These are phyloP conservation scores for Phytophthora boehmeriae DNA, from an alignment of 352 stramenopile genomes.

Conservation along the genomic window DNA sequence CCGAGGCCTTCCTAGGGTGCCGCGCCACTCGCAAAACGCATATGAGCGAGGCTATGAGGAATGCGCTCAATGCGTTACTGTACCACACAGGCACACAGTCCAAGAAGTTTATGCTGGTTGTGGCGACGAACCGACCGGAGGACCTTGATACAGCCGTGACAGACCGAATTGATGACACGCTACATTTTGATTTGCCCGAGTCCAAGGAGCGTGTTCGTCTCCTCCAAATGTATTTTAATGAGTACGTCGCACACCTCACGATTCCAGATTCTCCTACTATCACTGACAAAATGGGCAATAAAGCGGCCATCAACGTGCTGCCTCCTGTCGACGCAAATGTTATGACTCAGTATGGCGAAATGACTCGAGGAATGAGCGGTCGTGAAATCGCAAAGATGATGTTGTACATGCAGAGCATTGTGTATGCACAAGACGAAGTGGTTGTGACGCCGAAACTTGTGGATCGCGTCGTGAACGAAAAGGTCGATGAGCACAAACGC, in stretches of 20 bases:
- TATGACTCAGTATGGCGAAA: conserved; percentile 52
- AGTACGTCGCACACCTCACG: conserved; percentile 52
- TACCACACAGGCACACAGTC: conserved; percentile 81
- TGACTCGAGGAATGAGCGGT: conserved; percentile 82
- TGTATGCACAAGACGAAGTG: conserved; percentile 75
- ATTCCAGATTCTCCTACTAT: conserved; percentile 8
- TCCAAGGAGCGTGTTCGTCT: conserved; percentile 61
- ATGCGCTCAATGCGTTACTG: conserved; percentile 83
- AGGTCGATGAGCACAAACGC: conserved; percentile 76
- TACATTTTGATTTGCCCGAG: conserved; percentile 82
- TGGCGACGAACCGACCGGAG: conserved; percentile 86
- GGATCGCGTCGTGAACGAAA: conserved; percentile 67
- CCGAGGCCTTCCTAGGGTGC: conserved; percentile 82
- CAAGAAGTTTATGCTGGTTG: conserved; percentile 79
- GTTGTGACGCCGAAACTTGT: conserved; percentile 55
- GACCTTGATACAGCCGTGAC: conserved; percentile 80
- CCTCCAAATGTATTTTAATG: conserved; percentile 73
- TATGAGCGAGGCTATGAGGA: conserved; percentile 86
- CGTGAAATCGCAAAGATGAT: conserved; percentile 90
- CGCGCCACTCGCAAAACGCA: conserved; percentile 79
- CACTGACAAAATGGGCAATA: conserved; percentile 9
- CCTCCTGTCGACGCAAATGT: conserved; percentile 26
- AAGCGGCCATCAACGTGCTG: conserved; percentile 24
- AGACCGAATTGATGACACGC: conserved; percentile 83
- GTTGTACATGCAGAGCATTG: conserved; percentile 84